Base-by-base conservation (phyloP, 2,329 filamentous ascomycete genomes). In the Amesomyces nigricolor region DNA sequence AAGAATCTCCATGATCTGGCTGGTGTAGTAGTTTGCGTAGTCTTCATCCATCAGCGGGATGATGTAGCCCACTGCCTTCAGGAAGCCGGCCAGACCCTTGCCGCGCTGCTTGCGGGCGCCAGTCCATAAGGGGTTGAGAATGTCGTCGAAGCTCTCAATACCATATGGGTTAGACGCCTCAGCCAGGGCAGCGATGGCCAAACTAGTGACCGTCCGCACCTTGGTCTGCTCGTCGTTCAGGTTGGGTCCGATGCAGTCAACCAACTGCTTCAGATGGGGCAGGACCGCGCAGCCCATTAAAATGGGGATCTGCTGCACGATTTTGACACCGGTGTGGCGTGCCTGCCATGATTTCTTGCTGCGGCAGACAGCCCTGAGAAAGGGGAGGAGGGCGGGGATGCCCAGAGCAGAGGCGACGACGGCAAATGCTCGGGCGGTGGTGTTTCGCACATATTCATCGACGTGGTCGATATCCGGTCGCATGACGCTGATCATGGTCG, bases 281-380 rank as follows among this genome's bases (percentile, higher is more conserved):
- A 99, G 76, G 50, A 99, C 89, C 44, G 94, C 94, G 69, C 94
- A 99, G 29, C 94, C 94, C 94, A 99, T 99, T 5, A 99, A 76
- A 63, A 99, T 99, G 19, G 94, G 92, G 65, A 99, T 97, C 69
- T 99, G 94, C 71, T 99, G 94, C 14, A 99, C 89, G 68, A 99
- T 99, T 78, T 99, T 99, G 62, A 99, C 94, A 75, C 94, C 94
- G 2, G 94, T 99, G 70, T 99, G 94, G 59, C 94, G 82, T 51
- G 94, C 94, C 70, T 97, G 91, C 94, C 94, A 99, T 54, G 94
- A 97, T 73, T 99, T 99, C 74, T 97, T 97, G 75, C 91, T 96
- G 70, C 91, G 86, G 70, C 94, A 99, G 16, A 99, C 94, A 58
- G 95, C 94, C 66, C 91, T 85, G 42, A 99, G 77, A 78, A 99